Evolutionary conservation across 2,329 filamentous ascomycete genomes (phyloP).

Genomic region (Falciphora oryzae): DNA sequence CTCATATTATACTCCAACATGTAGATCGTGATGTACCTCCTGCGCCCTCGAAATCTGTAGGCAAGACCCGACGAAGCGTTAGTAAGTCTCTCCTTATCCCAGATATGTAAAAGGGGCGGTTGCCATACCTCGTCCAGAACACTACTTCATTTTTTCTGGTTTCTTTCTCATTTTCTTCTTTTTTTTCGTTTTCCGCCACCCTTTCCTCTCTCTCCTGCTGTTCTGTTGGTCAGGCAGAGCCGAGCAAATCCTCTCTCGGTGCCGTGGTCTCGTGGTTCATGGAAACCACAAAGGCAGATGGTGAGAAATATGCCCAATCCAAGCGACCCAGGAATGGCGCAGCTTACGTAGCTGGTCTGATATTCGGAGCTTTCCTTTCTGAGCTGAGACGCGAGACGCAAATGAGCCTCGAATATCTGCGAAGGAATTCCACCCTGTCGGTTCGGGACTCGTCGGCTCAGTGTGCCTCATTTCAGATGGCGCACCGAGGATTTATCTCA

Average conservation of each 20-base stretch:
- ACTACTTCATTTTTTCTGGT: neutral
- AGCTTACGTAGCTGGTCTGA: neutral
- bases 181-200: neutral
- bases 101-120: neutral
- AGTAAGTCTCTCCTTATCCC: neutral
- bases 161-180: too few species aligned
- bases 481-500: neutral
- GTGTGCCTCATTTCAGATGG: neutral
- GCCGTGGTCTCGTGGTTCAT: neutral
- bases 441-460: neutral
- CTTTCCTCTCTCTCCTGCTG: neutral
- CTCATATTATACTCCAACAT: constrained; percentile 7
- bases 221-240: too few species aligned
- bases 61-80: neutral
- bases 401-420: neutral
- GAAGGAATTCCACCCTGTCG: neutral
- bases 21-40: constrained; percentile 4
- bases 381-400: neutral
- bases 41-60: neutral
- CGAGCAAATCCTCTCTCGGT: neutral
- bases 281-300: neutral
- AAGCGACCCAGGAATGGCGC: too few species aligned
- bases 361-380: too few species aligned
- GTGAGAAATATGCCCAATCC: neutral
- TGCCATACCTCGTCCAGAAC: neutral